Conservation (phyloP, 805 yeast genomes). For the Sugiyamaella qingdaonensis region DNA sequence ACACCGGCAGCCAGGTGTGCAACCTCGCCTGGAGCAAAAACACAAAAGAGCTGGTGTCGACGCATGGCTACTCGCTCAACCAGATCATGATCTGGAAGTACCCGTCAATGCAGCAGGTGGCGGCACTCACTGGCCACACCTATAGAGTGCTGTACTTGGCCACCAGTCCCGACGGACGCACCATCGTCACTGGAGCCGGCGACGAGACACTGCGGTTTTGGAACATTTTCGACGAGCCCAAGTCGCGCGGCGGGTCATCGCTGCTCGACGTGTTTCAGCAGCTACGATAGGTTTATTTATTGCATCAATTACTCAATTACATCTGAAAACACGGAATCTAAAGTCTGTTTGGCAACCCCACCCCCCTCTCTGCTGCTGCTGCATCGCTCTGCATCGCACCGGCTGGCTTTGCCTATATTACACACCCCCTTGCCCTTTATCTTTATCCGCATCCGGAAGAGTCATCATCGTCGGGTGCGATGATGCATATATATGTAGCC, state of each 20-base stretch:
- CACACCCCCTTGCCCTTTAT: too few species aligned
- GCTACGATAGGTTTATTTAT: slow-evolving; percentile 14
- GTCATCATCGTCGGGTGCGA: too few species aligned
- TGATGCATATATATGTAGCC: too few species aligned
- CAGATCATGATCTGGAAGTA: slow-evolving; percentile 93
- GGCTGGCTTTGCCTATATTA: too few species aligned
- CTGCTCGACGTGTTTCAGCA: slow-evolving; percentile 23
- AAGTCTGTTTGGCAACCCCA: too few species aligned
- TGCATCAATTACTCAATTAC: background rate
- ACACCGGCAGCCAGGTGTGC: slow-evolving; percentile 96
- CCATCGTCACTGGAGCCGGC: slow-evolving; percentile 97
- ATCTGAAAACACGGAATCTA: too few species aligned
- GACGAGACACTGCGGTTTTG: slow-evolving; percentile 95
- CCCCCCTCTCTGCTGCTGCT: too few species aligned
- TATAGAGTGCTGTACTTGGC: slow-evolving; percentile 86
- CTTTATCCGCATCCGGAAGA: too few species aligned
- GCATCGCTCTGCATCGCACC: too few species aligned
- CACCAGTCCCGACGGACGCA: slow-evolving; percentile 92
- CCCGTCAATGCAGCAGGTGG: slow-evolving; percentile 87
- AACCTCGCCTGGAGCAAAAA: slow-evolving; percentile 89
- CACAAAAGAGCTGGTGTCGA: slow-evolving; percentile 86
- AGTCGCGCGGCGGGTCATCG: slow-evolving; percentile 8
- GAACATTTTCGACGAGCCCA: slow-evolving; percentile 78
- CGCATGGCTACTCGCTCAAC: slow-evolving; percentile 90
- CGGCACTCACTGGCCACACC: slow-evolving; percentile 91